Evolutionary conservation across 176 grass and related monocot genomes (phyloP).

Genomic region (Phragmites australis): DNA sequence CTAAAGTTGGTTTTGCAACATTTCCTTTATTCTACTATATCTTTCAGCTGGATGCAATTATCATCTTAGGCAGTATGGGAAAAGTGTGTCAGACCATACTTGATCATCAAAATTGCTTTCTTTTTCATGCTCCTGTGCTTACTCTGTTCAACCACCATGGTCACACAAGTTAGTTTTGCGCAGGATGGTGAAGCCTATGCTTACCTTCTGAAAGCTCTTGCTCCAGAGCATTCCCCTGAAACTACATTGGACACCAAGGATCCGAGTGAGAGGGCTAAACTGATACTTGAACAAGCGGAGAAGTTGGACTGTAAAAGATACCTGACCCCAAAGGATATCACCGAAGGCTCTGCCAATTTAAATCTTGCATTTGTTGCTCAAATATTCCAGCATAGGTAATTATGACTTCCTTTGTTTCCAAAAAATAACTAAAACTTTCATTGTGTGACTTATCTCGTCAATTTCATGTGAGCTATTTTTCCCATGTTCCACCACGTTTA

Average conservation of each 20-base stretch:
- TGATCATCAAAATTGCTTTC: not conserved
- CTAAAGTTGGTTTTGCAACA: not conserved
- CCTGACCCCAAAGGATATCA: slow-evolving; percentile 90
- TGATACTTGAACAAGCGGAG: slow-evolving; percentile 93
- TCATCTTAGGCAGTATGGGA: not conserved
- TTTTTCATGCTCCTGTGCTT: slow-evolving; percentile 22
- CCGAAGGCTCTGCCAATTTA: slow-evolving; percentile 96
- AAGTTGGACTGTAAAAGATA: slow-evolving; percentile 98
- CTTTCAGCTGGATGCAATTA: not conserved
- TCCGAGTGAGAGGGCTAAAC: slow-evolving; percentile 85
- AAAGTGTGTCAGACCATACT: not conserved
- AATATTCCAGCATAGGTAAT: slow-evolving; percentile 95
- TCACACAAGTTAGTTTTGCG: slow-evolving; percentile 37
- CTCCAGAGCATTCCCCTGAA: slow-evolving; percentile 78
- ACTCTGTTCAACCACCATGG: slow-evolving; percentile 25
- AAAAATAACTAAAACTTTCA: not conserved
- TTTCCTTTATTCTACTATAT: slow-evolving; percentile 12
- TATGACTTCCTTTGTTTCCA: slow-evolving; percentile 15
- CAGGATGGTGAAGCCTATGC: slow-evolving; percentile 99
- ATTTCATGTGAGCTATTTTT: not conserved
- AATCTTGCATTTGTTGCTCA: slow-evolving; percentile 99
- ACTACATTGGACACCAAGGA: slow-evolving; percentile 69
- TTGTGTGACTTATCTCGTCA: not conserved
- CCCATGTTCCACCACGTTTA: not conserved
- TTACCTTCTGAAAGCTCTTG: slow-evolving; percentile 96